Conservation (phyloP, 306 rosid genomes). For the Notholithocarpus densiflorus region DNA sequence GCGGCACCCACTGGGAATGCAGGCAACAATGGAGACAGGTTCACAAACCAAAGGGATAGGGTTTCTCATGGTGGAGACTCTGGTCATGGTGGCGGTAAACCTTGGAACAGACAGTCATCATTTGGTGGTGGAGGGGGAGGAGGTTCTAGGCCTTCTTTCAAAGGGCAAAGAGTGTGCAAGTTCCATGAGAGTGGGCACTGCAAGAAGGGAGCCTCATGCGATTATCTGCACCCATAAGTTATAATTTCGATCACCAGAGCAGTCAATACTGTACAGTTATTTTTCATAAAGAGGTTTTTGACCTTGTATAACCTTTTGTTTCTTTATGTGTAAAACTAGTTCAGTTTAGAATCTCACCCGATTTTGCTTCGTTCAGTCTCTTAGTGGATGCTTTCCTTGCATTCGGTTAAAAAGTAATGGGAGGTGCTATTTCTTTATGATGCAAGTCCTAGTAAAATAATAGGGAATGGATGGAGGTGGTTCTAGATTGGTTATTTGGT, state of each 20-base stretch:
- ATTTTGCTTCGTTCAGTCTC: not conserved
- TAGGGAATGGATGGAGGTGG: not conserved
- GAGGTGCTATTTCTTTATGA: not conserved
- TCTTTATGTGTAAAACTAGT: slow-evolving; percentile 38
- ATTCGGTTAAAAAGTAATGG: not conserved
- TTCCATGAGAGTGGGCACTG: slow-evolving; percentile 84
- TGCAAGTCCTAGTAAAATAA: not conserved
- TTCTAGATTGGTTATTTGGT: not conserved
- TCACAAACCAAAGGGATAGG: slow-evolving; percentile 51
- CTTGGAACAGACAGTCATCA: slow-evolving; percentile 75
- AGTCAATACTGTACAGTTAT: slow-evolving; percentile 73
- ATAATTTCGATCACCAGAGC: slow-evolving; percentile 29
- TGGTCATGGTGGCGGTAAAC: slow-evolving; percentile 61
- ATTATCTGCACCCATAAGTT: slow-evolving; percentile 67
- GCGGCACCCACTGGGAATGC: slow-evolving; percentile 38
- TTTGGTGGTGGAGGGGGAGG: slow-evolving; percentile 64
- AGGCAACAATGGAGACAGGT: slow-evolving; percentile 61
- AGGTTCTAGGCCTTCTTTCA: slow-evolving; percentile 66
- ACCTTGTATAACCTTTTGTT: slow-evolving; percentile 40
- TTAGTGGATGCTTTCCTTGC: not conserved
- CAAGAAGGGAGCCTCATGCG: slow-evolving; percentile 83
- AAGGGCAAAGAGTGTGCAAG: slow-evolving; percentile 76
- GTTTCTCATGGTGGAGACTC: slow-evolving; percentile 62
- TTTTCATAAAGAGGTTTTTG: slow-evolving; percentile 32
- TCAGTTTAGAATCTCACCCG: slow-evolving; percentile 34